phyloP scores from a whole-genome alignment of 1,284 basidiomycete species.

The Malassezia globosa region DNA sequence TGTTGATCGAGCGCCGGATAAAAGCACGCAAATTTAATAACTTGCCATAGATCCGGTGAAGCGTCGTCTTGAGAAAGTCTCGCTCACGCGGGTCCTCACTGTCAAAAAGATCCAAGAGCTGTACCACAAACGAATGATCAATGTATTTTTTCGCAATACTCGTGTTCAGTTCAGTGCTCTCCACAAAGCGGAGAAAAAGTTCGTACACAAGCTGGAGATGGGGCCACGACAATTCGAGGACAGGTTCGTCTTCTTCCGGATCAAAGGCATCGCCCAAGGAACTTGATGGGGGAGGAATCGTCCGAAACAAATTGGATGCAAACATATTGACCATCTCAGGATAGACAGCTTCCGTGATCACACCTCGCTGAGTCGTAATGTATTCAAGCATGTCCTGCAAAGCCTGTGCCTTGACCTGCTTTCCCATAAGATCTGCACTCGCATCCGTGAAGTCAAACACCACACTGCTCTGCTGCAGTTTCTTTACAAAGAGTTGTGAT shows the following conservation, averaged over 20 bases:
- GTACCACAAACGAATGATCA: slow-evolving; percentile 85
- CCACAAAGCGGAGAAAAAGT: slow-evolving; percentile 98
- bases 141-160: slow-evolving; percentile 96
- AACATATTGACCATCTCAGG: slow-evolving; percentile 95
- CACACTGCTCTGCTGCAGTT: slow-evolving; percentile 88
- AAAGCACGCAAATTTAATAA: slow-evolving; percentile 97
- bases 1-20: slow-evolving; percentile 97
- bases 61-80: slow-evolving; percentile 96
- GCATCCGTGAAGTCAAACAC: slow-evolving; percentile 99
- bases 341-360: slow-evolving; percentile 95
- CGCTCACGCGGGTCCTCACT: slow-evolving; percentile 97
- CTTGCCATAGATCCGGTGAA: slow-evolving; percentile 98
- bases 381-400: slow-evolving; percentile 98
- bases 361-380: slow-evolving; percentile 88
- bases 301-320: slow-evolving; percentile 87
- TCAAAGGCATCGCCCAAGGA: slow-evolving; percentile 96
- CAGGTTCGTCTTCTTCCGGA: slow-evolving; percentile 98
- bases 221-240: slow-evolving; percentile 97
- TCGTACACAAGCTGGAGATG: slow-evolving; percentile 99
- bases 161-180: slow-evolving; percentile 95
- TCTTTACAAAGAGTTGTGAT: slow-evolving; percentile 81
- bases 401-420: slow-evolving; percentile 96
- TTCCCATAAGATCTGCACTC: slow-evolving; percentile 84
- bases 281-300: slow-evolving; percentile 98
- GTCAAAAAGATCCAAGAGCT: slow-evolving; percentile 94